Percentiles rank a stretch among this genome's conserved stretches.
phyloP scores from a whole-genome alignment of 129 eudicot species.

The Saussurea involucrata region DNA sequence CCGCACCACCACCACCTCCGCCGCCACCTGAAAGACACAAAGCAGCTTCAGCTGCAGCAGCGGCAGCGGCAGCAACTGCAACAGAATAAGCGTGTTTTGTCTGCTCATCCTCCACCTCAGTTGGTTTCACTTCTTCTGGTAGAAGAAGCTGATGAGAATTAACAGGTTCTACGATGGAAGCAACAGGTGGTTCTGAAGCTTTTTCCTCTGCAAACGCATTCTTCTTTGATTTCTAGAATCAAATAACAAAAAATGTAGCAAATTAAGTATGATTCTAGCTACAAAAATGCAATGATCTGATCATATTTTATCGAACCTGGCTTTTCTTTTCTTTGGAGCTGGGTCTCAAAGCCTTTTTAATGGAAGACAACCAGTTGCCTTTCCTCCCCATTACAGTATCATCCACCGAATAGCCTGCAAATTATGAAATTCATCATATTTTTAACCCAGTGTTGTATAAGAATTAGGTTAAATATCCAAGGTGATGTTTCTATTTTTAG shows the following conservation, averaged over 20 bases:
- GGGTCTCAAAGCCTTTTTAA: constrained; percentile 80
- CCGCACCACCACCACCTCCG: too few relatives aligned
- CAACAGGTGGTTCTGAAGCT: constrained; percentile 31
- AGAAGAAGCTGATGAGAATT: constrained; percentile 27
- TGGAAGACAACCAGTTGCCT: constrained; percentile 77
- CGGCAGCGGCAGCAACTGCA: constrained; percentile 67
- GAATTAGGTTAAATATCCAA: background rate
- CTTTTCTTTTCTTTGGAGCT: constrained; percentile 64
- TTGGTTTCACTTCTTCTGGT: constrained; percentile 30
- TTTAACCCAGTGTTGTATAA: background rate
- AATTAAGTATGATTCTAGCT: background rate
- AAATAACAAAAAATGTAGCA: background rate
- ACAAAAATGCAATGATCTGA: background rate
- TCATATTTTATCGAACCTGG: constrained; percentile 38
- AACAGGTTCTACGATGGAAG: constrained; percentile 21
- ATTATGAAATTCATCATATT: background rate
- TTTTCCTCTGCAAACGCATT: constrained; percentile 19
- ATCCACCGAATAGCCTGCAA: constrained; percentile 37
- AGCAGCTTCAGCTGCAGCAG: constrained; percentile 76
- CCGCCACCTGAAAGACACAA: too few relatives aligned
- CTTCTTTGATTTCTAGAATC: constrained; percentile 29
- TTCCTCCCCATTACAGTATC: constrained; percentile 70
- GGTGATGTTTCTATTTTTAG: background rate
- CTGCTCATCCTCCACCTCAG: constrained; percentile 61
- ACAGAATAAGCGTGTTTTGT: constrained; percentile 56